phyloP scores from a whole-genome alignment of 306 rosid species.

The Vigna mungo region DNA sequence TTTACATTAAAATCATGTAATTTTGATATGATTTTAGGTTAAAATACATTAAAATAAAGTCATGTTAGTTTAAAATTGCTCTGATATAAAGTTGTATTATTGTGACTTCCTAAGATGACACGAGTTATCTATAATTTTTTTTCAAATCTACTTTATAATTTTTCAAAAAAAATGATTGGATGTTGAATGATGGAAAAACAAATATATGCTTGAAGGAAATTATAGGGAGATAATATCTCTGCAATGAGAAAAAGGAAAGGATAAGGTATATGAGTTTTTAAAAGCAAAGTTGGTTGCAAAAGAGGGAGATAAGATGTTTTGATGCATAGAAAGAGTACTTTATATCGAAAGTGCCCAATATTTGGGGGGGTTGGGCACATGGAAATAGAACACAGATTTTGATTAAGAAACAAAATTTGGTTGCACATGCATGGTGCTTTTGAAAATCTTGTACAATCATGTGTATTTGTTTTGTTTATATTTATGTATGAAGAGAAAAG shows the following conservation, averaged over 20 bases:
- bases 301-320: background rate
- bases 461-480: background rate
- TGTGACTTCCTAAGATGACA: too few relatives aligned
- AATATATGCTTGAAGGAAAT: too few relatives aligned
- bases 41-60: too few relatives aligned
- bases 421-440: conserved; percentile 23
- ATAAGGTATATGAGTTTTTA: conserved; percentile 13
- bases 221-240: background rate
- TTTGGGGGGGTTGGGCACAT: conserved; percentile 53
- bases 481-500: background rate
- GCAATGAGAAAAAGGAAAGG: background rate
- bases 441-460: background rate
- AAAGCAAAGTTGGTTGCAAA: background rate
- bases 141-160: too few relatives aligned
- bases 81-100: too few relatives aligned
- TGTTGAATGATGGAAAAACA: conserved; percentile 28
- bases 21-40: too few relatives aligned
- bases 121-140: too few relatives aligned
- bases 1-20: too few relatives aligned
- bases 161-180: background rate
- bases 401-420: conserved; percentile 36
- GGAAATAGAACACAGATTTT: conserved; percentile 41
- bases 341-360: conserved; percentile 33
- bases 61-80: too few relatives aligned
- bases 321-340: background rate